These are phyloP conservation scores for Kwoniella dendrophila DNA, from an alignment of 768 basidiomycete genomes.

Conservation along the genomic window DNA sequence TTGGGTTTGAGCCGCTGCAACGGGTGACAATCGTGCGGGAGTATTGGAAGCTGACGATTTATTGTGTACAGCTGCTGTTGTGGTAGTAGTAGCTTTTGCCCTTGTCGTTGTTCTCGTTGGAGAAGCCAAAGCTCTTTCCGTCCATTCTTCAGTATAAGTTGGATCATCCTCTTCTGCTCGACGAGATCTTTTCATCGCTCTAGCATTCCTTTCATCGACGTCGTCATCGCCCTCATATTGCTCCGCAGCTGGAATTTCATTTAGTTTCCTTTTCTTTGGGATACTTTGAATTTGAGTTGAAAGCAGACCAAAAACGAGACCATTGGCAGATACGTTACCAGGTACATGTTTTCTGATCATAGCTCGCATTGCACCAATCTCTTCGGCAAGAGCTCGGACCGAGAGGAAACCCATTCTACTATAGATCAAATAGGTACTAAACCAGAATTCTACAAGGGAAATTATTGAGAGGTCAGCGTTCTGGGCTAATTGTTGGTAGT, in stretches of 20 bases:
- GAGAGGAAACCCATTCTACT: conserved; percentile 36
- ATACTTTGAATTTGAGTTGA: conserved; percentile 59
- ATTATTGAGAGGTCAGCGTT: background rate
- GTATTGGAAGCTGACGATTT: no score
- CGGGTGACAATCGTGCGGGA: background rate
- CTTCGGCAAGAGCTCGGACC: conserved; percentile 59
- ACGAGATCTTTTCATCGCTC: conserved; percentile 30
- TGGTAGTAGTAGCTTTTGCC: conserved; percentile 6
- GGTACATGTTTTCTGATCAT: conserved; percentile 62
- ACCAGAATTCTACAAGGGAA: conserved; percentile 64
- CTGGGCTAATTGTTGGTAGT: no score
- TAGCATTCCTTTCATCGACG: conserved; percentile 24
- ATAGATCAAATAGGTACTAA: conserved; percentile 62
- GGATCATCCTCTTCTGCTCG: conserved; percentile 31
- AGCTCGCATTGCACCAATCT: conserved; percentile 65
- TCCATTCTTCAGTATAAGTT: conserved; percentile 25
- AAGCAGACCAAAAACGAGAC: conserved; percentile 62
- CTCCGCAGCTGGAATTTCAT: conserved; percentile 33
- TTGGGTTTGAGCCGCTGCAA: background rate
- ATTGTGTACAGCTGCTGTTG: no score
- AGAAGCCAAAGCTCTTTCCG: conserved; percentile 5
- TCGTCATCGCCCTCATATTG: conserved; percentile 39
- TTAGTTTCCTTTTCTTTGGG: conserved; percentile 21
- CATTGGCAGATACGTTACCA: conserved; percentile 70
- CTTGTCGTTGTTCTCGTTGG: conserved; percentile 1